phyloP scores from a whole-genome alignment of 495 filamentous ascomycete genomes.

The Glonium stellatum region DNA sequence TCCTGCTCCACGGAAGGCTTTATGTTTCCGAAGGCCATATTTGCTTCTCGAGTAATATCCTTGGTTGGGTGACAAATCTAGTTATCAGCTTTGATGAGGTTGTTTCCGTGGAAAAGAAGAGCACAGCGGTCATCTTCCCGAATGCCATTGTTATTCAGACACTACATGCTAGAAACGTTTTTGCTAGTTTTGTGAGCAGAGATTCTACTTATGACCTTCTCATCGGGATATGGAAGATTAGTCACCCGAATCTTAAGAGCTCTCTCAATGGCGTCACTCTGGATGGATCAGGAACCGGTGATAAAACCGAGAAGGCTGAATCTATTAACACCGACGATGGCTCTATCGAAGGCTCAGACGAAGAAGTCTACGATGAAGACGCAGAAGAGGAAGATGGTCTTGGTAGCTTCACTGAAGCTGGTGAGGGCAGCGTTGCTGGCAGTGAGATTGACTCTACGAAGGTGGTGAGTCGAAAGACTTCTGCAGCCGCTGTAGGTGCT shows the following conservation, averaged over 20 bases:
- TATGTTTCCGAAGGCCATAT: conserved; percentile 97
- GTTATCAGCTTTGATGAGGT: conserved; percentile 98
- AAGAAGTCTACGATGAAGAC: conserved; percentile 57
- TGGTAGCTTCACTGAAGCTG: conserved; percentile 54
- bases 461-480: conserved; percentile 57
- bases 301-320: conserved; percentile 83
- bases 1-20: conserved; percentile 85
- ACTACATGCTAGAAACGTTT: conserved; percentile 86
- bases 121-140: conserved; percentile 88
- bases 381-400: conserved; percentile 54
- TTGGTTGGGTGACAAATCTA: conserved; percentile 94
- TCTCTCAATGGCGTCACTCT: conserved; percentile 80
- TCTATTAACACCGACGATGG: conserved; percentile 48
- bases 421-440: conserved; percentile 53
- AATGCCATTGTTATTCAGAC: conserved; percentile 98
- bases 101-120: conserved; percentile 93
- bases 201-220: conserved; percentile 96
- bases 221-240: conserved; percentile 96
- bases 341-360: conserved; percentile 49
- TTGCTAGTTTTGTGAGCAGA: conserved; percentile 87
- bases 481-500: conserved; percentile 46
- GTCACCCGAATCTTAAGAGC: conserved; percentile 81
- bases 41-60: conserved; percentile 97
- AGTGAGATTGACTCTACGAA: conserved; percentile 53
- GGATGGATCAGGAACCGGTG: conserved; percentile 68